Conservation (phyloP, 495 filamentous ascomycete species). For the Aspergillus ellipticus region DNA sequence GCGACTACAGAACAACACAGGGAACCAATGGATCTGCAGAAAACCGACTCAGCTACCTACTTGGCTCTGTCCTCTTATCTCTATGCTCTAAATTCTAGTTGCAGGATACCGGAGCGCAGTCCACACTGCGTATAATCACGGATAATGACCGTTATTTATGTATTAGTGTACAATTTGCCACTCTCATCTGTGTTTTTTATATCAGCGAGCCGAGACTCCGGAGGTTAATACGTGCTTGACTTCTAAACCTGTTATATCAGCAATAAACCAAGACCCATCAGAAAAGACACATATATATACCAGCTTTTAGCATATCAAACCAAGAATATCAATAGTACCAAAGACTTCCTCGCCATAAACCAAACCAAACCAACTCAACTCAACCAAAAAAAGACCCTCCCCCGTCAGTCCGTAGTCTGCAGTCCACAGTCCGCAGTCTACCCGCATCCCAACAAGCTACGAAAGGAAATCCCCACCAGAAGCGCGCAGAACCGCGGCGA, state of each 20-base stretch:
- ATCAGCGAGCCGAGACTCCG: neutral
- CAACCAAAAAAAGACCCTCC: neutral
- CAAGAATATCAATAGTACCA: neutral
- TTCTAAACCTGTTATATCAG: neutral
- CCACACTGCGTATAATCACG: neutral
- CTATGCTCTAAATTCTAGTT: neutral
- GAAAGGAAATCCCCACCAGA: neutral
- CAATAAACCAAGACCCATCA: neutral
- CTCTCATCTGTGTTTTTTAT: neutral
- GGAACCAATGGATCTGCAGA: too few relatives aligned
- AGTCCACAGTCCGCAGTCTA: too few relatives aligned
- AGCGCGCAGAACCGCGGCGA: conserved; percentile 12
- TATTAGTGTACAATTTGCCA: neutral
- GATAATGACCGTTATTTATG: conserved; percentile 1
- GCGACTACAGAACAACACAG: neutral
- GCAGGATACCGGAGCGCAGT: neutral
- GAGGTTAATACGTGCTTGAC: neutral
- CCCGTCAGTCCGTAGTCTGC: too few relatives aligned
- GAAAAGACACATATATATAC: neutral
- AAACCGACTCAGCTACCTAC: too few relatives aligned
- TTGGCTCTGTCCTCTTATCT: neutral
- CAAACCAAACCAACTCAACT: neutral
- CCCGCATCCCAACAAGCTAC: neutral
- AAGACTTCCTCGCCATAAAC: neutral
- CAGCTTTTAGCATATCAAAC: neutral